These are phyloP conservation scores for Aspergillus fumigatus DNA, from an alignment of 2,329 filamentous ascomycete genomes.

Conservation along the genomic window DNA sequence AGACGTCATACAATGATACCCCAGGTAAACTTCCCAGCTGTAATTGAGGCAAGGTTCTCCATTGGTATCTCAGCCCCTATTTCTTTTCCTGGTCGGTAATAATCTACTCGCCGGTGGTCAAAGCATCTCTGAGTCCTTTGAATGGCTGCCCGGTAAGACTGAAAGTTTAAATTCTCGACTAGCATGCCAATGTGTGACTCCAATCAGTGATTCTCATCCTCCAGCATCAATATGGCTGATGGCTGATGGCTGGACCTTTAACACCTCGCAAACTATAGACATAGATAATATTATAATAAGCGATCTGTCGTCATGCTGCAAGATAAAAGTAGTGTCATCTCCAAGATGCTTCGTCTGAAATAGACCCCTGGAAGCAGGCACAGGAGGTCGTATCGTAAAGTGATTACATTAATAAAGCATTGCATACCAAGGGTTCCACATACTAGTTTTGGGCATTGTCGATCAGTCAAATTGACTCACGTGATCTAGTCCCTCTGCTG, in stretches of 20 bases:
- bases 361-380: too few relatives aligned
- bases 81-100: neutral
- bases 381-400: neutral
- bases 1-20: neutral
- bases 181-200: neutral
- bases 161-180: neutral
- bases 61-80: neutral
- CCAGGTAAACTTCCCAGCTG: too few relatives aligned
- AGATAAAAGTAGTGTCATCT: neutral
- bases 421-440: neutral
- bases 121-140: neutral
- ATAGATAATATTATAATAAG: neutral
- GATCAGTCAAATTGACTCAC: neutral
- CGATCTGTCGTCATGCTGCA: neutral
- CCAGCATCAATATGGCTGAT: neutral
- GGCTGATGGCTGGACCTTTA: neutral
- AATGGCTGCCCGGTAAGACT: neutral
- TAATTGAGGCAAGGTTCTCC: neutral
- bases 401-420: neutral
- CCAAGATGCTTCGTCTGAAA: neutral
- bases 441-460: neutral
- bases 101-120: too few relatives aligned
- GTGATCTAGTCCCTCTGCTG: neutral
- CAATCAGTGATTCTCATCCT: neutral
- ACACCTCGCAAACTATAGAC: neutral